phyloP scores from a whole-genome alignment of 176 grass and related monocot species.

The Oropetium thomaeum region DNA sequence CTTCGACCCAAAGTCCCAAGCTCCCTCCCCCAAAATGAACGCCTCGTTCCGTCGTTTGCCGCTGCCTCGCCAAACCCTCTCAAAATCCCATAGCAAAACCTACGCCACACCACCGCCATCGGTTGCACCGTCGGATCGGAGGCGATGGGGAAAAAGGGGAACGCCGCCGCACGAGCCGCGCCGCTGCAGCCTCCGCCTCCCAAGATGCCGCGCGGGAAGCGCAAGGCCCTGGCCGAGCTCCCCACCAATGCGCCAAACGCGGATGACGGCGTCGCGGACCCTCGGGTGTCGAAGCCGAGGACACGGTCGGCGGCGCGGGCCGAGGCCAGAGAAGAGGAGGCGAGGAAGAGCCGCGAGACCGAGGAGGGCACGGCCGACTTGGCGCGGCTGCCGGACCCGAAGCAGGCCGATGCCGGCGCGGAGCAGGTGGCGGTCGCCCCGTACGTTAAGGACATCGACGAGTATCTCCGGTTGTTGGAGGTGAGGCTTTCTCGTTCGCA shows the following conservation, averaged over 20 bases:
- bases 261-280: background rate
- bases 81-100: background rate
- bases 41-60: background rate
- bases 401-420: background rate
- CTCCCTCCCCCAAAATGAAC: background rate
- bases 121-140: background rate
- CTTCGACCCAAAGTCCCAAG: too few species aligned
- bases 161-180: constrained; percentile 3
- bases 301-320: constrained; percentile 35
- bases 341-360: background rate
- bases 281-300: constrained; percentile 18
- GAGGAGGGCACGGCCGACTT: background rate
- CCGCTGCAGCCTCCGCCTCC: background rate
- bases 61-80: background rate
- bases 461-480: constrained; percentile 44
- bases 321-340: constrained; percentile 22
- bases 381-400: background rate
- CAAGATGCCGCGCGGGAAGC: background rate
- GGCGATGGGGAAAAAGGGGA: constrained; percentile 23
- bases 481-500: constrained; percentile 26
- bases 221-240: constrained; percentile 33
- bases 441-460: constrained; percentile 34
- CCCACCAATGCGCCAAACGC: background rate
- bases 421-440: constrained; percentile 13
- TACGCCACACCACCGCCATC: background rate